Evolutionary conservation across 164 flowering plant genomes (phyloP).

Genomic region (Nymphaea colorata): DNA sequence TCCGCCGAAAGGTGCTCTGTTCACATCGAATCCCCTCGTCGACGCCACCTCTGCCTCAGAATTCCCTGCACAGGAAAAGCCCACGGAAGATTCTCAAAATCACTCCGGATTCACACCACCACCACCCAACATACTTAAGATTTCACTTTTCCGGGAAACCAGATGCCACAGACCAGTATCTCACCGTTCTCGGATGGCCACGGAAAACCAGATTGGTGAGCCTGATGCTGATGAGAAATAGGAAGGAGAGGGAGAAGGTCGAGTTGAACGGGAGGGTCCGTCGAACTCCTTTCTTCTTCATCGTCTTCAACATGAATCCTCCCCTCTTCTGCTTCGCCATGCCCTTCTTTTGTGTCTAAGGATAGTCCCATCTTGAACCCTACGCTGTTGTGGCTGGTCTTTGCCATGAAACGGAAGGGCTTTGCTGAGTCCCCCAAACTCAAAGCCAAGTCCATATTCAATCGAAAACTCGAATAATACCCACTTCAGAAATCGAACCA

Average conservation of each 20-base stretch:
- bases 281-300: slow-evolving; percentile 4
- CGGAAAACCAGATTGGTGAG: slow-evolving; percentile 13
- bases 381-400: neutral
- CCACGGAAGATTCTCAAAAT: neutral
- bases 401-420: slow-evolving; percentile 25
- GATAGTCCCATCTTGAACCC: neutral
- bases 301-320: slow-evolving; percentile 11
- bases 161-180: neutral
- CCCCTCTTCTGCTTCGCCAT: slow-evolving; percentile 33
- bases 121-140: neutral
- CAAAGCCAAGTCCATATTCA: slow-evolving; percentile 51
- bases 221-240: slow-evolving; percentile 15
- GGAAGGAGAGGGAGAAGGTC: slow-evolving; percentile 41
- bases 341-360: slow-evolving; percentile 8
- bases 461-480: no score
- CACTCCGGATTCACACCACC: neutral
- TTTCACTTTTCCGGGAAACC: neutral
- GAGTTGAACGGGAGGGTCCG: slow-evolving; percentile 32
- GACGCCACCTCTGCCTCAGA: slow-evolving; percentile 22
- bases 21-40: slow-evolving; percentile 34
- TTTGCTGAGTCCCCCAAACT: slow-evolving; percentile 44
- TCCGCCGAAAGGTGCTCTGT: slow-evolving; percentile 24
- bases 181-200: slow-evolving; percentile 32
- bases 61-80: slow-evolving; percentile 7
- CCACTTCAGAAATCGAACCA: no score